phyloP scores from a whole-genome alignment of 495 filamentous ascomycete species.

The Penicillium lividum region DNA sequence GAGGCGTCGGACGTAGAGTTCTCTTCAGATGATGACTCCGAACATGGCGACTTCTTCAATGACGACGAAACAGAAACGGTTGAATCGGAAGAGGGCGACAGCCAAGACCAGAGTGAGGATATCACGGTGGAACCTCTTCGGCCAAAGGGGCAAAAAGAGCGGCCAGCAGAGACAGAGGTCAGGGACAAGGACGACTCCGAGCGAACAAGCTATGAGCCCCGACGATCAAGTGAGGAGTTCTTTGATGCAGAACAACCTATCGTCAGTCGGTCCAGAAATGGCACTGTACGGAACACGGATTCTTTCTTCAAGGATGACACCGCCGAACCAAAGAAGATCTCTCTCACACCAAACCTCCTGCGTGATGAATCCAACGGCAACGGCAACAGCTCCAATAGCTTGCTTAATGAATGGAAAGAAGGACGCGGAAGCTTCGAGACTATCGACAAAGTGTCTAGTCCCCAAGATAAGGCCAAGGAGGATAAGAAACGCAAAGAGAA shows the following conservation, averaged over 20 bases:
- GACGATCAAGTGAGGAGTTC: constrained; percentile 65
- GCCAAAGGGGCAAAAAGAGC: constrained; percentile 42
- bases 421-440: constrained; percentile 52
- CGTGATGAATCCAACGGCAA: constrained; percentile 66
- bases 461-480: constrained; percentile 62
- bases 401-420: constrained; percentile 67
- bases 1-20: constrained; percentile 91
- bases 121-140: constrained; percentile 51
- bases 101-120: constrained; percentile 39
- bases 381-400: constrained; percentile 39
- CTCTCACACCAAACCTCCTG: constrained; percentile 90
- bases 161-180: constrained; percentile 30
- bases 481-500: constrained; percentile 90
- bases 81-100: constrained; percentile 44
- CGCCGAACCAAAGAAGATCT: constrained; percentile 95
- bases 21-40: constrained; percentile 78
- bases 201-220: constrained; percentile 38
- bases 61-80: constrained; percentile 54
- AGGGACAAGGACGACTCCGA: constrained; percentile 34
- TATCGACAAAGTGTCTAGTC: constrained; percentile 52
- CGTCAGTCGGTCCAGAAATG: constrained; percentile 73
- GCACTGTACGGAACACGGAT: constrained; percentile 83
- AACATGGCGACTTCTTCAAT: constrained; percentile 55
- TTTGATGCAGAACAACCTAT: constrained; percentile 59
- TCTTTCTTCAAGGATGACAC: constrained; percentile 97